A percentile compares a stretch with the other conserved stretches of the same genome.
Conservation (phyloP, 2,329 filamentous ascomycete species). For the Calonectria pseudoreteaudii region DNA sequence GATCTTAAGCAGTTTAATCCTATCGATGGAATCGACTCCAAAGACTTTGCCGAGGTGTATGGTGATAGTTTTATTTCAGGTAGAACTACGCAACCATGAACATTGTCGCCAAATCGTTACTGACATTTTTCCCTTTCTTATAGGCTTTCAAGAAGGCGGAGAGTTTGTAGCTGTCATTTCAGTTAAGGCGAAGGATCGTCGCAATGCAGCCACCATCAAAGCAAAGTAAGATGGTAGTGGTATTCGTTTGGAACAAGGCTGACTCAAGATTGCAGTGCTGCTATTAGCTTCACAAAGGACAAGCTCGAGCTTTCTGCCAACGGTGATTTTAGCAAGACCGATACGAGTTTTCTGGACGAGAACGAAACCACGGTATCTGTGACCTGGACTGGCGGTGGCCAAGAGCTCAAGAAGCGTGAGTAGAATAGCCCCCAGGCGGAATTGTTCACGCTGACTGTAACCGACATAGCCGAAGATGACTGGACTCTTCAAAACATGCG, state of each 20-base stretch:
- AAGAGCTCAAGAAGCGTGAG: conserved; percentile 13
- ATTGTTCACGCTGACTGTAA: conserved; percentile 1
- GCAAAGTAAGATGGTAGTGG: not conserved
- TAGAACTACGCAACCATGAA: not conserved
- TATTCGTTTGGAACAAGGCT: not conserved
- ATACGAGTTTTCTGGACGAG: conserved; percentile 3
- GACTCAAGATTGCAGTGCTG: not conserved
- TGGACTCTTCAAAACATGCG: conserved; percentile 24
- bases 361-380: conserved; percentile 26
- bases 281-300: conserved; percentile 11
- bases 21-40: not conserved
- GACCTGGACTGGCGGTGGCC: conserved; percentile 21
- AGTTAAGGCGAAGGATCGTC: conserved; percentile 9
- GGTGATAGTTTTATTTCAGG: conserved; percentile 23
- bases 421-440: not conserved
- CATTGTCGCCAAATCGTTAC: not conserved
- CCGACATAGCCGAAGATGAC: not conserved
- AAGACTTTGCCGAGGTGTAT: conserved; percentile 5
- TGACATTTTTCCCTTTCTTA: not conserved
- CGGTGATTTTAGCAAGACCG: not conserved
- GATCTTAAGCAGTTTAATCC: not conserved
- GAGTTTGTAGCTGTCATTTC: conserved; percentile 16
- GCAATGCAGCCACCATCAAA: not conserved
- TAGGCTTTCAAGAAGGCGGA: conserved; percentile 20
- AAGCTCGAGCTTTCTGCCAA: not conserved